A percentile compares a stretch with the other conserved stretches of the same genome.
These are phyloP conservation scores for Ceratocystis ficicola DNA, from an alignment of 2,329 filamentous ascomycete genomes.

Conservation along the genomic window DNA sequence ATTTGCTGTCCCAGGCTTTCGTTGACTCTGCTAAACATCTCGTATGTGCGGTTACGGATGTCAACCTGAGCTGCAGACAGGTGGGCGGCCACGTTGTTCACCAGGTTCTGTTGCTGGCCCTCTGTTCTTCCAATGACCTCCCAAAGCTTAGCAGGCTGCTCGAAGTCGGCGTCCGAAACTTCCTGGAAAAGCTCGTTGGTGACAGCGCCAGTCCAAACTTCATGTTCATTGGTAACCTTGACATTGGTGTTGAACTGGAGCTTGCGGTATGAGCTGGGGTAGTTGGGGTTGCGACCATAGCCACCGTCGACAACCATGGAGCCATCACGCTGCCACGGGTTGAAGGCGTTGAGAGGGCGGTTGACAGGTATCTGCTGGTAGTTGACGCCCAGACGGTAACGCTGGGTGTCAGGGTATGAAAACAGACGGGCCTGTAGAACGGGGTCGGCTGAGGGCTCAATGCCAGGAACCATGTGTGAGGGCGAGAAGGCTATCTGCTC, in stretches of 20 bases:
- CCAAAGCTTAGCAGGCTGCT: slow-evolving; percentile 39
- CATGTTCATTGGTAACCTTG: slow-evolving; percentile 34
- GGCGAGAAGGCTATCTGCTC: slow-evolving; percentile 58
- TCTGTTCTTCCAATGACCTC: slow-evolving; percentile 35
- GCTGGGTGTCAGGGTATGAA: slow-evolving; percentile 50
- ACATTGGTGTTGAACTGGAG: slow-evolving; percentile 34
- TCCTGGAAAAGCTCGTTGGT: slow-evolving; percentile 34
- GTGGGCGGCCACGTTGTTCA: slow-evolving; percentile 47
- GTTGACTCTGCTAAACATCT: slow-evolving; percentile 49
- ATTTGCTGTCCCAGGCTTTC: slow-evolving; percentile 35
- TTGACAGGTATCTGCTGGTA: slow-evolving; percentile 55
- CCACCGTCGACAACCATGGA: slow-evolving; percentile 56
- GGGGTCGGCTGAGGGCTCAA: slow-evolving; percentile 50
- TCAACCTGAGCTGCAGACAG: slow-evolving; percentile 41
- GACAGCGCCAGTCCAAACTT: slow-evolving; percentile 38
- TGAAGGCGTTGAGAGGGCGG: slow-evolving; percentile 42
- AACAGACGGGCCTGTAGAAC: slow-evolving; percentile 50
- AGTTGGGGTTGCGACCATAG: slow-evolving; percentile 49
- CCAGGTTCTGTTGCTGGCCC: slow-evolving; percentile 50
- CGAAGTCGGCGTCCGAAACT: slow-evolving; percentile 39
- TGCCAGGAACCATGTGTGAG: slow-evolving; percentile 50
- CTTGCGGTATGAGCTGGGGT: slow-evolving; percentile 39
- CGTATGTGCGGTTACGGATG: slow-evolving; percentile 47
- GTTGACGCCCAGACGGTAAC: slow-evolving; percentile 51
- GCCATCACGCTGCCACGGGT: slow-evolving; percentile 64